Conservation (phyloP, 352 stramenopile species). For the Globisporangium spinosum region DNA sequence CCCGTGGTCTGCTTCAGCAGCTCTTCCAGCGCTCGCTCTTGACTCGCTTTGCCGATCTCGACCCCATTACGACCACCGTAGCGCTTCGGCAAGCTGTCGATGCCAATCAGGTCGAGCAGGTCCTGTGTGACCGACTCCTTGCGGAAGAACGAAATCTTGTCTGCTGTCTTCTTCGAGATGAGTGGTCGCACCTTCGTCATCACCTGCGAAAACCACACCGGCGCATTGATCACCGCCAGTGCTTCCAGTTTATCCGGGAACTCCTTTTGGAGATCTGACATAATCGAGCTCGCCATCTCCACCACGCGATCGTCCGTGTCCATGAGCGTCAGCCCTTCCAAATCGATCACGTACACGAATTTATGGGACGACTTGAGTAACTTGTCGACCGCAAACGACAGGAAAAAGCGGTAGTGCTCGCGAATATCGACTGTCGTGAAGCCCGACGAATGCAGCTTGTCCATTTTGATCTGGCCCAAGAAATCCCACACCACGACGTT, state of each 20-base stretch:
- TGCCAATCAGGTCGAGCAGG: conserved; percentile 54
- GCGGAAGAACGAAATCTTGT: conserved; percentile 63
- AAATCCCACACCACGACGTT: conserved; percentile 79
- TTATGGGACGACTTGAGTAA: conserved; percentile 60
- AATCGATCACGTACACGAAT: conserved; percentile 72
- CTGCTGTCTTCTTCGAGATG: conserved; percentile 54
- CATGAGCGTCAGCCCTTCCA: conserved; percentile 70
- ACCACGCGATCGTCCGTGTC: conserved; percentile 71
- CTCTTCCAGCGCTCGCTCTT: conserved; percentile 63
- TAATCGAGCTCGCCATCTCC: conserved; percentile 46
- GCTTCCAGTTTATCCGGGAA: conserved; percentile 62
- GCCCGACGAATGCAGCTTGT: conserved; percentile 54
- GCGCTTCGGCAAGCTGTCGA: conserved; percentile 65
- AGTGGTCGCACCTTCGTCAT: conserved; percentile 53
- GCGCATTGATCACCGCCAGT: conserved; percentile 62
- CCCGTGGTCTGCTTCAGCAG: conserved; percentile 67
- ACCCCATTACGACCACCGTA: conserved; percentile 75
- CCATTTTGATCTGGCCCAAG: conserved; percentile 74
- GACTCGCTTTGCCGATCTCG: conserved; percentile 73
- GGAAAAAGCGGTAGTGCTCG: conserved; percentile 74
- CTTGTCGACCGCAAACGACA: conserved; percentile 69
- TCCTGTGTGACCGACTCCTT: conserved; percentile 40
- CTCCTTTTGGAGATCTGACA: conserved; percentile 55
- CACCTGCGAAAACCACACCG: conserved; percentile 81
- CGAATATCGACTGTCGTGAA: conserved; percentile 73